Percentiles rank a stretch among this genome's conserved stretches.
These are phyloP conservation scores for Tolypocladium ovalisporum DNA, from an alignment of 2,329 filamentous ascomycete species.

Conservation along the genomic window DNA sequence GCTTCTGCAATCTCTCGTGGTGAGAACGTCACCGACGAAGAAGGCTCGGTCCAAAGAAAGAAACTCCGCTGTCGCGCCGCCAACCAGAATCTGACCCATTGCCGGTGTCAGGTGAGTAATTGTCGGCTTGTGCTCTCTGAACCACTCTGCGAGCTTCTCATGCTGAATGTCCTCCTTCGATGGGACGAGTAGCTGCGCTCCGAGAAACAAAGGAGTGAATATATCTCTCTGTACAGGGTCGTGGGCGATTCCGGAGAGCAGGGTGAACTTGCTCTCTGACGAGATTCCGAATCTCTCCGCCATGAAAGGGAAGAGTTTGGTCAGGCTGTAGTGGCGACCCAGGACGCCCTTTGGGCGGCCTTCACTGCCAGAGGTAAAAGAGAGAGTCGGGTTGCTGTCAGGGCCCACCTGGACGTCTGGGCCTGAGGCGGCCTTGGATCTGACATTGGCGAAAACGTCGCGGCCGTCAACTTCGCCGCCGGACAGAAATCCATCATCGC, in stretches of 20 bases:
- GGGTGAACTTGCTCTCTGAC: conserved; percentile 64
- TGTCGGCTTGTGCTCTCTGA: conserved; percentile 61
- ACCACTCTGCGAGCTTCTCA: conserved; percentile 80
- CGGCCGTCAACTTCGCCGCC: conserved; percentile 56
- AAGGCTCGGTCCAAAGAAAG: conserved; percentile 68
- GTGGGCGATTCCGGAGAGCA: conserved; percentile 77
- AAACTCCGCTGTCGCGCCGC: conserved; percentile 68
- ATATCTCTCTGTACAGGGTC: conserved; percentile 63
- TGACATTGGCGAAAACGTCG: conserved; percentile 52
- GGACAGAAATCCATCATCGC: conserved; percentile 58
- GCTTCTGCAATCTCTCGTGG: conserved; percentile 67
- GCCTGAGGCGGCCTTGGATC: conserved; percentile 39
- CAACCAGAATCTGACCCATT: conserved; percentile 92
- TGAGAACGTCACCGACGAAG: conserved; percentile 86
- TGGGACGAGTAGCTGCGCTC: conserved; percentile 68
- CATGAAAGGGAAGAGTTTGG: conserved; percentile 93
- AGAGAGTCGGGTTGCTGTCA: conserved; percentile 68
- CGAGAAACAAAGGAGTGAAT: conserved; percentile 82
- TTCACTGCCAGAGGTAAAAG: conserved; percentile 65
- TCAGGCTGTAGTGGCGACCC: conserved; percentile 75
- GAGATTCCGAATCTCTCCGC: conserved; percentile 66
- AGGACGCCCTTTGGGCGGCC: conserved; percentile 78
- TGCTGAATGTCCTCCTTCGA: conserved; percentile 76
- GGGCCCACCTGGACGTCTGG: conserved; percentile 75
- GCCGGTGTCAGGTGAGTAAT: conserved; percentile 88